Conservation (phyloP, 2,329 filamentous ascomycete species). For the Rhynchosporium agropyri region DNA sequence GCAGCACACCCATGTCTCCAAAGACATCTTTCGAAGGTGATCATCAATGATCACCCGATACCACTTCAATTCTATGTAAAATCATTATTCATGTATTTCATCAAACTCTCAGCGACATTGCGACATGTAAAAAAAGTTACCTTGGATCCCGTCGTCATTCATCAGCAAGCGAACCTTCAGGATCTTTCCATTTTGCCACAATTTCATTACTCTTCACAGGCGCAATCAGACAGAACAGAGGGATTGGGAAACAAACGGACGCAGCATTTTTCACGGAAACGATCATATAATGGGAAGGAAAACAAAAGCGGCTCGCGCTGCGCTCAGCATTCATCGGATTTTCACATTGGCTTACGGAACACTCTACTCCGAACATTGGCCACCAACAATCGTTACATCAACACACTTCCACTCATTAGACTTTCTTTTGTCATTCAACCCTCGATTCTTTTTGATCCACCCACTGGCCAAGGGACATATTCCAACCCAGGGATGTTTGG, state of each 20-base stretch:
- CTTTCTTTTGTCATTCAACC: slow-evolving; percentile 28
- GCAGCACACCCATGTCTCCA: slow-evolving; percentile 42
- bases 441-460: slow-evolving; percentile 9
- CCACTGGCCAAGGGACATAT: neutral
- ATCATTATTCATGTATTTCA: slow-evolving; percentile 31
- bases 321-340: slow-evolving; percentile 34
- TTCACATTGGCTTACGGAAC: slow-evolving; percentile 8
- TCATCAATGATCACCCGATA: slow-evolving; percentile 21
- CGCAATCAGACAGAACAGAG: slow-evolving; percentile 34
- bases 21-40: slow-evolving; percentile 34
- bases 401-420: slow-evolving; percentile 28
- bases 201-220: slow-evolving; percentile 29
- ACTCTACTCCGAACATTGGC: slow-evolving; percentile 9
- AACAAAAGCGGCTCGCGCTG: slow-evolving; percentile 43
- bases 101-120: slow-evolving; percentile 15
- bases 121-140: slow-evolving; percentile 30
- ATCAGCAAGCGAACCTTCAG: slow-evolving; percentile 24
- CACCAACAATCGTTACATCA: slow-evolving; percentile 6
- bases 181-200: slow-evolving; percentile 26
- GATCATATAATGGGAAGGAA: slow-evolving; percentile 39
- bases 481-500: slow-evolving; percentile 16
- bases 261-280: slow-evolving; percentile 28
- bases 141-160: slow-evolving; percentile 29
- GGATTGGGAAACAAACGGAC: slow-evolving; percentile 27
- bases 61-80: slow-evolving; percentile 33